These are phyloP conservation scores for Penstemon davidsonii DNA, from an alignment of 257 asterid genomes.

Conservation along the genomic window DNA sequence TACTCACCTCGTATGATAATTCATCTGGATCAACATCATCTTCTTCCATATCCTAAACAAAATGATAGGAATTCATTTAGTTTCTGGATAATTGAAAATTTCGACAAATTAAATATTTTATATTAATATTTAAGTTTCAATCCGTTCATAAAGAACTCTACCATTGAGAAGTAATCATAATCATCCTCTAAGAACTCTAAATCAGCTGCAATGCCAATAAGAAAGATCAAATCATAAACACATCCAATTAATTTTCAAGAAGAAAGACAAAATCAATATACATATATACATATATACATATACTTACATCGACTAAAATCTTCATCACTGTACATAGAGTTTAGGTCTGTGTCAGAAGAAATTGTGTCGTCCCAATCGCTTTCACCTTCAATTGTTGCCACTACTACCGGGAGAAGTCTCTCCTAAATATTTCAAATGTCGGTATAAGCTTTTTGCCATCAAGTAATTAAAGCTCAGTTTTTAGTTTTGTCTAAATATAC, in stretches of 20 bases:
- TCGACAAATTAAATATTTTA: neutral
- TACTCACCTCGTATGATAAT: constrained; percentile 60
- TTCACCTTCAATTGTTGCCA: constrained; percentile 39
- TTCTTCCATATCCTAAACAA: constrained; percentile 47
- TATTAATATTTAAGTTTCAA: neutral
- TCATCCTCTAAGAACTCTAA: constrained; percentile 41
- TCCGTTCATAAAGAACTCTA: neutral
- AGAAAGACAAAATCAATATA: neutral
- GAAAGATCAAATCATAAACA: neutral
- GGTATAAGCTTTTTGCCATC: too few species aligned
- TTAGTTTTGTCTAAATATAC: too few species aligned
- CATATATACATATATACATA: neutral
- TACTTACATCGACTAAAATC: constrained; percentile 41
- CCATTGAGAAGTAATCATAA: constrained; percentile 11
- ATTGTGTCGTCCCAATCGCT: constrained; percentile 31
- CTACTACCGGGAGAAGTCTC: constrained; percentile 32
- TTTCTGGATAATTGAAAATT: neutral
- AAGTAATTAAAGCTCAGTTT: too few species aligned
- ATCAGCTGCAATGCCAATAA: constrained; percentile 33
- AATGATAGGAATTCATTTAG: neutral
- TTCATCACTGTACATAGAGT: constrained; percentile 35
- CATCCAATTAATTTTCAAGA: neutral
- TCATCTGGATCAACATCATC: constrained; percentile 68
- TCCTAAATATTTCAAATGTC: constrained; percentile 27
- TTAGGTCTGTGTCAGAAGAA: constrained; percentile 30